Evolutionary conservation across 2,329 filamentous ascomycete genomes (phyloP).

Genomic region (Chaetomiaceae sp.): DNA sequence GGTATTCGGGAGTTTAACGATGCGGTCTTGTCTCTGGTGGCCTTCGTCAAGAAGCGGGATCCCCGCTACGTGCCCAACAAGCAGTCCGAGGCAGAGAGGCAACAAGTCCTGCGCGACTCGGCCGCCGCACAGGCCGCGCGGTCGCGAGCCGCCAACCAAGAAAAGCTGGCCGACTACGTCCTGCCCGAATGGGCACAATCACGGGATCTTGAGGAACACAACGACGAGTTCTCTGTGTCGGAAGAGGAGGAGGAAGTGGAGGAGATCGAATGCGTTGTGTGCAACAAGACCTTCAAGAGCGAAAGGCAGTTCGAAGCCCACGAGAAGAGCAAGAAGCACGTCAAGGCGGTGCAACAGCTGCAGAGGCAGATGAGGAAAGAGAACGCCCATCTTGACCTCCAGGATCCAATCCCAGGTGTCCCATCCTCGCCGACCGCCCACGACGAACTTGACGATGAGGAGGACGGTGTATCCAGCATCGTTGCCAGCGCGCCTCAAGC

Average conservation of each 20-base stretch:
- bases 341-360: conserved; percentile 76
- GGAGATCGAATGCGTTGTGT: conserved; percentile 68
- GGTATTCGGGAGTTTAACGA: conserved; percentile 87
- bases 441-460: conserved; percentile 27
- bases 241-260: conserved; percentile 52
- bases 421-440: not conserved
- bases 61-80: conserved; percentile 73
- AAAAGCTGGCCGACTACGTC: conserved; percentile 59
- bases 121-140: conserved; percentile 78
- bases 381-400: conserved; percentile 54
- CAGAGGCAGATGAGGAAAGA: conserved; percentile 78
- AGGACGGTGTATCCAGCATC: not conserved
- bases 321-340: conserved; percentile 94
- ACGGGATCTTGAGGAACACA: conserved; percentile 45
- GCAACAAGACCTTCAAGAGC: conserved; percentile 78
- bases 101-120: conserved; percentile 69
- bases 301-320: conserved; percentile 88
- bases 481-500: not conserved
- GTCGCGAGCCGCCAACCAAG: conserved; percentile 73
- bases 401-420: conserved; percentile 5
- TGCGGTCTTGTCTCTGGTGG: conserved; percentile 75
- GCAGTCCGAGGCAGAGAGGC: conserved; percentile 73
- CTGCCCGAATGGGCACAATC: conserved; percentile 71
- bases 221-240: conserved; percentile 51
- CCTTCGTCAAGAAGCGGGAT: conserved; percentile 86